Evolutionary conservation across 768 basidiomycete species (phyloP).

Genomic region (Boletus sensibilis): DNA sequence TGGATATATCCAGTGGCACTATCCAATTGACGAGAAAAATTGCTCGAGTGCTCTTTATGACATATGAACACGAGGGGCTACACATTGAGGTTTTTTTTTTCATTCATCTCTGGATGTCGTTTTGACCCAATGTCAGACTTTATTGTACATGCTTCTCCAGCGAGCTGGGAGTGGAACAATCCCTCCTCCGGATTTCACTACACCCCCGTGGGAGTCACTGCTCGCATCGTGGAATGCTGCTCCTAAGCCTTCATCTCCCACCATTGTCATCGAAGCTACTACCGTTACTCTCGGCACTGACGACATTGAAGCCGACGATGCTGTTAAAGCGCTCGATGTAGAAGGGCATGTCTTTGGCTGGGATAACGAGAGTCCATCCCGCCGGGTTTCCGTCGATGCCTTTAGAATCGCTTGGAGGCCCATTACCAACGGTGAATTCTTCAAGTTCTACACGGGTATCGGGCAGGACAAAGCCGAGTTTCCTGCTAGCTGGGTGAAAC

Average conservation of each 20-base stretch:
- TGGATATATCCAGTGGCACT: constrained; percentile 57
- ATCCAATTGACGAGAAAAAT: constrained; percentile 57
- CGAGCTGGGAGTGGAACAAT: constrained; percentile 74
- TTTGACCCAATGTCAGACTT: constrained; percentile 46
- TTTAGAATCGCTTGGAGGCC: constrained; percentile 86
- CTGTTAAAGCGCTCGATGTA: constrained; percentile 36
- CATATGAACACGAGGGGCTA: constrained; percentile 85
- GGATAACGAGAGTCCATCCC: constrained; percentile 88
- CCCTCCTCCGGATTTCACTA: constrained; percentile 70
- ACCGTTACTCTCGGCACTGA: constrained; percentile 74
- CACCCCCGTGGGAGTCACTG: constrained; percentile 70
- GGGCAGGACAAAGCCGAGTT: constrained; percentile 42
- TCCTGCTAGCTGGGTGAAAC: constrained; percentile 29
- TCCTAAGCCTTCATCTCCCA: constrained; percentile 41
- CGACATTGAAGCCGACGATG: constrained; percentile 75
- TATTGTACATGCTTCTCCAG: constrained; percentile 93
- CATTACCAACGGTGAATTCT: constrained; percentile 86
- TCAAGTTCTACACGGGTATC: constrained; percentile 52
- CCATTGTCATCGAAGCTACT: constrained; percentile 58
- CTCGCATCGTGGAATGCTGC: constrained; percentile 45
- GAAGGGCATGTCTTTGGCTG: constrained; percentile 78
- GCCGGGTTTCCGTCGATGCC: constrained; percentile 54
- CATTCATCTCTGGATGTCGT: background rate
- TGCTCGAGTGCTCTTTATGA: constrained; percentile 85
- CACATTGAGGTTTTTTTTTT: constrained; percentile 64